phyloP scores from a whole-genome alignment of 2,329 filamentous ascomycete species.

The Chrysoporthe cubensis region DNA sequence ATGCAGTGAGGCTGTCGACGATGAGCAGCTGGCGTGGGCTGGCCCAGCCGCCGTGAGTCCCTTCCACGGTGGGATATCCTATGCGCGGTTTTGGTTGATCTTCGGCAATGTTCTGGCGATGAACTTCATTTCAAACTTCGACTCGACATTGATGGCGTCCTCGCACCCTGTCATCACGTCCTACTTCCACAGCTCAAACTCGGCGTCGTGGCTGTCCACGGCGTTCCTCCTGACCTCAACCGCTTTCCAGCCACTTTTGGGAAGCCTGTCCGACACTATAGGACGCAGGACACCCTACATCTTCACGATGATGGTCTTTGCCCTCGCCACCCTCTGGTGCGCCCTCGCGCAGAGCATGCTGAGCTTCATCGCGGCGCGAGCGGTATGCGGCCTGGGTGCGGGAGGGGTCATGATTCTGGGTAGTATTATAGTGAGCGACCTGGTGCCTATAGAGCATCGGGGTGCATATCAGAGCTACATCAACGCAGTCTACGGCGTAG shows the following conservation, averaged over 20 bases:
- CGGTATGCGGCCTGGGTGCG: slow-evolving; percentile 73
- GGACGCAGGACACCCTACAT: slow-evolving; percentile 71
- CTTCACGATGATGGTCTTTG: slow-evolving; percentile 64
- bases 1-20: slow-evolving; percentile 9
- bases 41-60: slow-evolving; percentile 16
- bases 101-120: slow-evolving; percentile 62
- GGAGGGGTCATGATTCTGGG: slow-evolving; percentile 72
- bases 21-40: slow-evolving; percentile 11
- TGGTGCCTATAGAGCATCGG: slow-evolving; percentile 72
- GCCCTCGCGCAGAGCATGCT: slow-evolving; percentile 67
- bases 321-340: slow-evolving; percentile 70
- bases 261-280: slow-evolving; percentile 73
- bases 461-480: slow-evolving; percentile 71
- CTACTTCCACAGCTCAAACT: slow-evolving; percentile 76
- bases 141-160: slow-evolving; percentile 80
- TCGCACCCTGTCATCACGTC: slow-evolving; percentile 79
- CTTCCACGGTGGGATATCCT: slow-evolving; percentile 52
- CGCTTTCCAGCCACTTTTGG: slow-evolving; percentile 75
- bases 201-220: slow-evolving; percentile 81
- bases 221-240: slow-evolving; percentile 78
- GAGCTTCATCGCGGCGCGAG: slow-evolving; percentile 72
- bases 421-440: slow-evolving; percentile 72
- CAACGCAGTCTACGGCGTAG: slow-evolving; percentile 67
- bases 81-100: slow-evolving; percentile 63
- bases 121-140: slow-evolving; percentile 68